Conservation (phyloP, 306 rosid genomes). For the Quillaja saponaria region DNA sequence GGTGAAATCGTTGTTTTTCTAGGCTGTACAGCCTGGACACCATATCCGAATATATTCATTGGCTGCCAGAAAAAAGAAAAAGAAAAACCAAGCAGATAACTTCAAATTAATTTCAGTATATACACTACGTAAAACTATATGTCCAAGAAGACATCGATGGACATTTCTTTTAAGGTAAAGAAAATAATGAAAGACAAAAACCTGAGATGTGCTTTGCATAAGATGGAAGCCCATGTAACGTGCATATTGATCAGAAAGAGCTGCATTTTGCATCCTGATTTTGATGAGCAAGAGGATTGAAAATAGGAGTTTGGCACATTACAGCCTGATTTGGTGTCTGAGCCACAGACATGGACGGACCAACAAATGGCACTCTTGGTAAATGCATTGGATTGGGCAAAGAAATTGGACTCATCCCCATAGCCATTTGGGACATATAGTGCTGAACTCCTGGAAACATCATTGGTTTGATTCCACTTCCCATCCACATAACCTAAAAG, state of each 20-base stretch:
- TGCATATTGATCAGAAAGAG: conserved; percentile 63
- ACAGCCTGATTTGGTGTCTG: conserved; percentile 52
- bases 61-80: conserved; percentile 42
- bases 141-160: background rate
- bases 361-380: conserved; percentile 44
- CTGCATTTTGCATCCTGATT: conserved; percentile 63
- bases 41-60: conserved; percentile 55
- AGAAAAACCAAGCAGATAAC: background rate
- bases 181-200: conserved; percentile 28
- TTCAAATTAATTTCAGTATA: conserved; percentile 7
- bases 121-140: background rate
- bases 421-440: conserved; percentile 59
- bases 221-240: conserved; percentile 70
- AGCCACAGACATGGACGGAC: conserved; percentile 50
- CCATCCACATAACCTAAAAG: conserved; percentile 86
- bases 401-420: conserved; percentile 57
- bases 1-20: conserved; percentile 49
- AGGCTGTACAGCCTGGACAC: conserved; percentile 52
- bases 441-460: conserved; percentile 79
- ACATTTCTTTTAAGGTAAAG: background rate
- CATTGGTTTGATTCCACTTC: conserved; percentile 74
- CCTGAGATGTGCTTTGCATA: conserved; percentile 74
- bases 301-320: conserved; percentile 54
- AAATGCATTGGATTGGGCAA: conserved; percentile 61
- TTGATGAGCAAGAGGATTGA: conserved; percentile 56